These are phyloP conservation scores for Geotrichum bryndzae DNA, from an alignment of 1,139 yeast genomes.

Conservation along the genomic window DNA sequence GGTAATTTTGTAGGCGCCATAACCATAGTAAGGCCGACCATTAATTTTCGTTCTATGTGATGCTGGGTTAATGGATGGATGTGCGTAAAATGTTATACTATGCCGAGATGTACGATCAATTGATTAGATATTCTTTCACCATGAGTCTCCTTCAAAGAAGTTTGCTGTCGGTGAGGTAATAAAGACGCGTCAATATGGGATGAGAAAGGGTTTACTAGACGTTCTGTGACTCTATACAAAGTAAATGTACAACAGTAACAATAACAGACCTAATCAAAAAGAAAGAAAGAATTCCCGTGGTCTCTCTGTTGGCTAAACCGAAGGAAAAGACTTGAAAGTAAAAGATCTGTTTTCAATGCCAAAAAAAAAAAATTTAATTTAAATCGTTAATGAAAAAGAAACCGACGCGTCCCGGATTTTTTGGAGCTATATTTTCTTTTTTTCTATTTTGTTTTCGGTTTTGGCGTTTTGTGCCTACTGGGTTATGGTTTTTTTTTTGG, in stretches of 20 bases:
- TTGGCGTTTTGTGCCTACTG: not conserved
- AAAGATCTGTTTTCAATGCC: not conserved
- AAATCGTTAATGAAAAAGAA: not conserved
- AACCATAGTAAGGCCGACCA: conserved; percentile 17
- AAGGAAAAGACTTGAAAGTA: not conserved
- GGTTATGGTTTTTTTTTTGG: conserved; percentile 8
- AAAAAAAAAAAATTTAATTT: not conserved
- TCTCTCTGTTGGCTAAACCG: not conserved
- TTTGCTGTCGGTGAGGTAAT: not conserved
- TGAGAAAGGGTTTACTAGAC: not conserved
- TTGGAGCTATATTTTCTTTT: not conserved
- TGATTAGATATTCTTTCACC: not conserved
- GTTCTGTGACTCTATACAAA: not conserved
- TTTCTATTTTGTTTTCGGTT: not conserved
- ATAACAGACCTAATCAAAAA: not conserved
- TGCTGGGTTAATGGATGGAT: not conserved
- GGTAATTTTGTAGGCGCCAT: conserved; percentile 14
- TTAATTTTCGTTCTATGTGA: not conserved
- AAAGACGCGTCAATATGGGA: not conserved
- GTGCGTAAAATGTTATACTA: not conserved
- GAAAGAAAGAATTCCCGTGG: not conserved
- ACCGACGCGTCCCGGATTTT: not conserved
- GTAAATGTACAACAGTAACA: not conserved
- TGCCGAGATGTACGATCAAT: not conserved
- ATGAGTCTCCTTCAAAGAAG: not conserved